Evolutionary conservation across 352 stramenopile species (phyloP).

Genomic region (Phytophthora constricta): DNA sequence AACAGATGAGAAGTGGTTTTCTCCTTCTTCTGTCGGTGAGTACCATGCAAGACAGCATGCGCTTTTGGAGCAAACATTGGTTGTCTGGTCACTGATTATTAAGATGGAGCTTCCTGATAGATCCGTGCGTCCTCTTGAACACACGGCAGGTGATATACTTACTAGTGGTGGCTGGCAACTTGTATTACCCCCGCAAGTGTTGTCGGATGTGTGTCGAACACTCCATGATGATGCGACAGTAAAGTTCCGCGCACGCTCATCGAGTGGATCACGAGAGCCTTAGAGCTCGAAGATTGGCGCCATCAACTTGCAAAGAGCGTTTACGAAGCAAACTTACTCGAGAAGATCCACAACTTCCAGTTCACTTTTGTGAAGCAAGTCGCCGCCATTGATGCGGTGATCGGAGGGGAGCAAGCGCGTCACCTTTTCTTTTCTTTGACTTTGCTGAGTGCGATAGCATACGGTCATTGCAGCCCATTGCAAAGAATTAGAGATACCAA

Average conservation of each 20-base stretch:
- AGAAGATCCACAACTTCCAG: conserved; percentile 53
- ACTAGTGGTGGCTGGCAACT: conserved; percentile 42
- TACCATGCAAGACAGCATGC: conserved; percentile 46
- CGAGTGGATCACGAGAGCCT: conserved; percentile 20
- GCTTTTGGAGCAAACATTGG: conserved; percentile 51
- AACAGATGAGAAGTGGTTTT: conserved; percentile 49
- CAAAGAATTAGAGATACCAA: conserved; percentile 22
- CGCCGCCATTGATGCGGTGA: conserved; percentile 22
- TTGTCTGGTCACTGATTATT: conserved; percentile 53
- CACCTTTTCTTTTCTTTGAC: conserved; percentile 45
- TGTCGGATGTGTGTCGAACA: conserved; percentile 35
- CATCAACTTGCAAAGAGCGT: conserved; percentile 36
- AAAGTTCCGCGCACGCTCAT: conserved; percentile 15
- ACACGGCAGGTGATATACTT: conserved; percentile 33
- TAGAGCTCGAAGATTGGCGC: conserved; percentile 50
- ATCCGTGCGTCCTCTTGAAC: conserved; percentile 40
- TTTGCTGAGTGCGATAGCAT: conserved; percentile 13
- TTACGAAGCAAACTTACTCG: conserved; percentile 53
- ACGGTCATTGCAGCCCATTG: conserved; percentile 22
- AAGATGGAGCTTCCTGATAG: conserved; percentile 40
- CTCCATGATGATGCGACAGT: conserved; percentile 14
- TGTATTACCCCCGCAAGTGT: conserved; percentile 34
- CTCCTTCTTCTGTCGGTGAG: conserved; percentile 33
- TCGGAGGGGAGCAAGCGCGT: conserved; percentile 23
- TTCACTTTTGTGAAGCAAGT: conserved; percentile 42